These are phyloP conservation scores for Phaeosphaeria sp. DNA, from an alignment of 2,329 filamentous ascomycete genomes.

Conservation along the genomic window DNA sequence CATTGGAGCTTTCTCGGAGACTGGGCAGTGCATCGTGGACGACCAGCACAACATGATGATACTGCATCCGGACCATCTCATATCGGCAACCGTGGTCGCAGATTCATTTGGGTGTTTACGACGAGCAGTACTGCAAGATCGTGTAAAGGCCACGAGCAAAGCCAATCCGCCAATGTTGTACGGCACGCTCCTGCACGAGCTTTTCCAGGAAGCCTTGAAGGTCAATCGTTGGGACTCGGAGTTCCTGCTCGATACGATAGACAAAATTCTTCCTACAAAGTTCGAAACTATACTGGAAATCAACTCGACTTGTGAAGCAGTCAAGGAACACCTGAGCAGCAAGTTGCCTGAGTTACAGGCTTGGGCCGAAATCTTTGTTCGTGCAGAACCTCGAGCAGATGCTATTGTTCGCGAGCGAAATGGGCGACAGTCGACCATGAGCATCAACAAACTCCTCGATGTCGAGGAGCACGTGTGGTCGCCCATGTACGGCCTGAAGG, in stretches of 20 bases:
- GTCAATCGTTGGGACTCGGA: constrained; percentile 78
- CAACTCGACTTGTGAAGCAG: constrained; percentile 74
- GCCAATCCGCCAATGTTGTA: constrained; percentile 84
- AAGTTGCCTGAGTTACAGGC: constrained; percentile 82
- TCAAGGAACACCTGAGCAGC: constrained; percentile 78
- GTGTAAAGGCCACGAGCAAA: constrained; percentile 88
- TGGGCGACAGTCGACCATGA: constrained; percentile 78
- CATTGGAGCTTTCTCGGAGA: constrained; percentile 75
- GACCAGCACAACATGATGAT: constrained; percentile 86
- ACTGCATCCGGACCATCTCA: constrained; percentile 91
- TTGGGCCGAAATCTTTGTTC: constrained; percentile 86
- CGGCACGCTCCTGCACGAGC: constrained; percentile 90
- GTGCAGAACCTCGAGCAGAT: constrained; percentile 70
- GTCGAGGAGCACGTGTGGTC: constrained; percentile 99
- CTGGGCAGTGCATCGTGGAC: constrained; percentile 80
- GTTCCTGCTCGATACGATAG: constrained; percentile 72
- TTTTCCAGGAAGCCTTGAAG: constrained; percentile 90
- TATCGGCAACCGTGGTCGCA: constrained; percentile 94
- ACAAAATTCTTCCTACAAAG: constrained; percentile 74
- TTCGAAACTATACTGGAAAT: constrained; percentile 91
- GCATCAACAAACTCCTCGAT: constrained; percentile 91
- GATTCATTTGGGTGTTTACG: constrained; percentile 93
- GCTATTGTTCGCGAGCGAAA: constrained; percentile 82
- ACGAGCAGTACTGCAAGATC: constrained; percentile 90
- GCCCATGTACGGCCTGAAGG: constrained; percentile 94